Evolutionary conservation across 2,329 filamentous ascomycete species (phyloP), one percentile per base, ranked within the genome.

Genomic region (Talaromyces piceae): DNA sequence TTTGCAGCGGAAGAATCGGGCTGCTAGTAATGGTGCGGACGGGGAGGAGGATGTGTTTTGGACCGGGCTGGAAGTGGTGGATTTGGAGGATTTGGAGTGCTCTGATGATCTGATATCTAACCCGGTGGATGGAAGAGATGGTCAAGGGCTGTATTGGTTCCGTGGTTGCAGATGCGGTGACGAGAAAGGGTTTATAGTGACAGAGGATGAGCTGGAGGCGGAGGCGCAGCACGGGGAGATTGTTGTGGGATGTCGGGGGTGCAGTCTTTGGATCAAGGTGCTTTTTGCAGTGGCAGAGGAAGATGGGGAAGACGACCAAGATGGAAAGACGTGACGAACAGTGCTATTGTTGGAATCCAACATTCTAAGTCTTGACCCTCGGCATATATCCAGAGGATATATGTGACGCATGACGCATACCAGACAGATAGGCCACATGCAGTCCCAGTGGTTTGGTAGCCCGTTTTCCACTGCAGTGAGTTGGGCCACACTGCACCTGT

Each of bases 181-280:
- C 54, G 71, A 75, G 26, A 67, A 65, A 23, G 81, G 78, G 0
- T 84, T 81, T 57, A 49, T 73, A 18, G 71, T 84, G 5, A 69
- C 67, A 0, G 81, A 83, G 60, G 58, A 65, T 3, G 78, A 83
- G 59, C 60, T 84, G 26, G 71, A 74, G 54, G 63, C 63, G 54
- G 77, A 79, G 58, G 70, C 67, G 30, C 69, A 71, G 46, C 71
- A 74, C 56, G 77, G 74, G 22, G 81, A 84, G 66, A 69, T 84
- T 54, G 67, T 81, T 43, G 73, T 81, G 16, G 80, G 79, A 2
- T 84, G 81, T 68, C 70, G 72, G 51, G 81, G 81, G 30, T 84
- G 81, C 65, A 84, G 81, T 72, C 70, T 84, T 52, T 83, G 78
- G 76, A 70, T 83, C 54, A 77, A 77, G 62, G 74, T 84, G 41